phyloP scores from a whole-genome alignment of 768 basidiomycete genomes.

The Russula ochroleuca region DNA sequence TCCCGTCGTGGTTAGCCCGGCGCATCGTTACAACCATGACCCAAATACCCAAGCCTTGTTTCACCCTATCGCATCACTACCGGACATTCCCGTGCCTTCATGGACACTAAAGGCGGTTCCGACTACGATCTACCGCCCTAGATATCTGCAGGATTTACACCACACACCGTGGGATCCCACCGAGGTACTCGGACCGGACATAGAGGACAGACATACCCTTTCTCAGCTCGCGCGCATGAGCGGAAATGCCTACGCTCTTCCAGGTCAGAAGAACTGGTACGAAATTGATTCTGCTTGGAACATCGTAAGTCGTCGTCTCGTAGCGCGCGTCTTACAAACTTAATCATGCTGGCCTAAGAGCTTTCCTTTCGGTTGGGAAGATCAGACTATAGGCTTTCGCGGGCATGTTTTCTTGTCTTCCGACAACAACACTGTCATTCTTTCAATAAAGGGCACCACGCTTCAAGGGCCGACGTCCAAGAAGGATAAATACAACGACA shows the following conservation, averaged over 20 bases:
- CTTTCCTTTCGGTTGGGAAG: conserved; percentile 78
- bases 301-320: conserved; percentile 30
- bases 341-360: conserved; percentile 42
- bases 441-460: conserved; percentile 90
- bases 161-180: conserved; percentile 62
- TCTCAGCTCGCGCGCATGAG: conserved; percentile 81
- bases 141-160: conserved; percentile 47
- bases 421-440: conserved; percentile 76
- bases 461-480: conserved; percentile 80
- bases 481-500: conserved; percentile 93
- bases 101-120: conserved; percentile 44
- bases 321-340: background rate
- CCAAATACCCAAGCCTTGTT: background rate
- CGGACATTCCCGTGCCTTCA: conserved; percentile 12
- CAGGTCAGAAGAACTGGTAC: conserved; percentile 74
- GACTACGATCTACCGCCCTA: conserved; percentile 59
- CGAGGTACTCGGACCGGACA: conserved; percentile 67
- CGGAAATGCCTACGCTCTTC: conserved; percentile 81
- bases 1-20: conserved; percentile 10
- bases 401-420: conserved; percentile 83
- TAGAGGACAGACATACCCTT: conserved; percentile 74
- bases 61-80: conserved; percentile 2
- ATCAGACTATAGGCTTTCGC: conserved; percentile 66
- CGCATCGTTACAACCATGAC: conserved; percentile 5
- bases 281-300: conserved; percentile 76